phyloP scores from a whole-genome alignment of 208 protist species.

The Trypanosoma vivax region DNA sequence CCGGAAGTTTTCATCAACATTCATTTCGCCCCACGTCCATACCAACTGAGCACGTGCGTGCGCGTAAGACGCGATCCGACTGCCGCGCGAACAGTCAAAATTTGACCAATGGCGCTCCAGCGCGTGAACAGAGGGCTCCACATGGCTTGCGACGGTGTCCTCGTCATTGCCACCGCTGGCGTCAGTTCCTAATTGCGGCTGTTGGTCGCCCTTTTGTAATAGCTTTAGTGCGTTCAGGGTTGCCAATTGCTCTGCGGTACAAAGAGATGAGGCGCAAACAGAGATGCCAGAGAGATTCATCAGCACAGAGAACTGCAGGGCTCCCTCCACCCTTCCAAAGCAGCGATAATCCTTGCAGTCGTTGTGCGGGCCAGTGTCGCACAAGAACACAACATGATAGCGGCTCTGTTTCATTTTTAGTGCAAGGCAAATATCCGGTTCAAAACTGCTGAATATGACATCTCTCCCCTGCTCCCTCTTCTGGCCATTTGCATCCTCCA shows the following conservation, averaged over 20 bases:
- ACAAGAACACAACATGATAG: conserved; percentile 75
- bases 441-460: conserved; percentile 79
- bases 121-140: neutral
- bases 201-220: neutral
- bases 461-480: conserved; percentile 22
- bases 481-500: conserved; percentile 3
- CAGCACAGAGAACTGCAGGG: conserved; percentile 60
- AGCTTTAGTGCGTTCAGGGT: neutral
- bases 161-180: conserved; percentile 1
- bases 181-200: neutral
- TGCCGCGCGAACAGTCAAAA: conserved; percentile 36
- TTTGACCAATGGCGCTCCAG: conserved; percentile 14
- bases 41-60: conserved; percentile 47
- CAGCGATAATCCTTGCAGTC: conserved; percentile 81
- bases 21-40: conserved; percentile 71
- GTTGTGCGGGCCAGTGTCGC: conserved; percentile 50
- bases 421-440: conserved; percentile 69
- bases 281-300: conserved; percentile 69
- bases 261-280: conserved; percentile 51
- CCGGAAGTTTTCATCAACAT: conserved; percentile 50
- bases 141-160: neutral
- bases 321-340: conserved; percentile 52
- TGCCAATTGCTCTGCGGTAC: conserved; percentile 14
- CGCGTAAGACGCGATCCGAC: conserved; percentile 34
- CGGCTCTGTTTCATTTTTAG: conserved; percentile 68